Percentiles rank a stretch among this genome's conserved stretches.
Evolutionary conservation across 1,284 basidiomycete genomes (phyloP).

Genomic region (Mycena sp.): DNA sequence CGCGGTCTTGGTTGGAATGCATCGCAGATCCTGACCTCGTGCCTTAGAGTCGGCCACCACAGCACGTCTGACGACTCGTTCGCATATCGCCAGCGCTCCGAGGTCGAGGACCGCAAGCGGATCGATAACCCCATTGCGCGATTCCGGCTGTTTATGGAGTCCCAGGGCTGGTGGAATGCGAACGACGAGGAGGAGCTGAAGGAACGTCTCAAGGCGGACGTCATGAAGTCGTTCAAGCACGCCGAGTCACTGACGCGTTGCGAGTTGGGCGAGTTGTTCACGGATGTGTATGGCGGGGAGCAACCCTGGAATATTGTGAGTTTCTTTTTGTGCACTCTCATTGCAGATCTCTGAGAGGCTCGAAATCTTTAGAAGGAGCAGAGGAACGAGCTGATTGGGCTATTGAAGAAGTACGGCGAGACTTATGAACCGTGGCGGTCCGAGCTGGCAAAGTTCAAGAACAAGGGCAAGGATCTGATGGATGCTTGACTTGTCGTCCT

Average conservation of each 20-base stretch:
- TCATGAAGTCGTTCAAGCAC: conserved; percentile 81
- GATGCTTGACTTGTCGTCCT: not conserved
- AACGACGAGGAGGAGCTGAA: conserved; percentile 80
- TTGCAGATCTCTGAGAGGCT: not conserved
- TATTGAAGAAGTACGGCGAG: conserved; percentile 87
- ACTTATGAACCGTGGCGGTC: conserved; percentile 86
- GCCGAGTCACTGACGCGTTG: conserved; percentile 80
- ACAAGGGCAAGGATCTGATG: conserved; percentile 71
- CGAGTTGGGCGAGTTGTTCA: conserved; percentile 84
- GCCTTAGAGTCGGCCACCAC: conserved; percentile 27
- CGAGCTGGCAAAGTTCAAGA: conserved; percentile 85
- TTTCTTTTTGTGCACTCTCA: conserved; percentile 27
- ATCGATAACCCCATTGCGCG: conserved; percentile 87
- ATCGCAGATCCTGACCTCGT: not conserved
- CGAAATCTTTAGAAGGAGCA: conserved; percentile 88
- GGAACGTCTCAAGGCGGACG: conserved; percentile 73
- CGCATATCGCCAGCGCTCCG: conserved; percentile 76
- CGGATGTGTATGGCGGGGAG: conserved; percentile 87
- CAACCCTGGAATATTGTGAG: conserved; percentile 88
- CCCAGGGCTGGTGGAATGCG: conserved; percentile 87
- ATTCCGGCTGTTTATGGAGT: conserved; percentile 86
- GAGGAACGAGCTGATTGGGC: conserved; percentile 75
- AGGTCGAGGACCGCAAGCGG: conserved; percentile 77
- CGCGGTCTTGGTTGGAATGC: too few relatives aligned
- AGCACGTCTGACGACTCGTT: conserved; percentile 71